Base-by-base conservation (phyloP, 306 rosid genomes). In the Nissolia schottii region DNA sequence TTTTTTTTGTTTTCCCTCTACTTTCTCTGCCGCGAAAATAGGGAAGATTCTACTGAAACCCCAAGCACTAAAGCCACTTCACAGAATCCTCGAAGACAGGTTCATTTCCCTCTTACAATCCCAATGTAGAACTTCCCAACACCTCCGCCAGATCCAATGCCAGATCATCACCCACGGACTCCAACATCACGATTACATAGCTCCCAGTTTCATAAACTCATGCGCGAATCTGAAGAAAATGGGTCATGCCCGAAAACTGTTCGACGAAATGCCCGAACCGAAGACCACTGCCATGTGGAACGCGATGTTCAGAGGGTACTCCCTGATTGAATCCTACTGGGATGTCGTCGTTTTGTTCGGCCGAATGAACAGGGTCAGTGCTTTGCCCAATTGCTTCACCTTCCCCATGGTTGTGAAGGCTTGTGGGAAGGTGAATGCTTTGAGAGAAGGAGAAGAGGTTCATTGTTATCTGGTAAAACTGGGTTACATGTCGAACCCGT, bases 331-430 rank as follows among this genome's bases (percentile, higher is more conserved):
- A 19, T 40, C 18, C 18, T 67, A 79, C 41, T 18, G 77, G 27
- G 82, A 87, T 18, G 88, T 83, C 7, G 70, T 92, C 20, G 46
- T 66, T 51, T 75, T 85, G 80, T 93, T 87, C 59, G 0, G 64
- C 4, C 77, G 60, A 24, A 82, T 90, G 86, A 80, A 81, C 75
- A 79, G 81, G 24, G 57, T 38, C 13, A 78, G 67, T 2, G 70
- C 79, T 19, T 23, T 64, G 45, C 89, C 87, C 10, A 89, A 89
- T 70, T 80, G 90, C 75, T 92, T 80, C 68, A 85, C 94, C 2
- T 79, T 87, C 4, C 94, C 96, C 3, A 58, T 87, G 67, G 89
- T 92, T 10, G 69, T 92, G 6, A 86, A 86, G 73, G 83, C 90
- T 1, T 89, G 96, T 67, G 83, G 67, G 13, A 79, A 77, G 73